Evolutionary conservation across 1,284 basidiomycete genomes (phyloP), one percentile per base, ranked within the genome.

Genomic region (Lentinus polychrous): DNA sequence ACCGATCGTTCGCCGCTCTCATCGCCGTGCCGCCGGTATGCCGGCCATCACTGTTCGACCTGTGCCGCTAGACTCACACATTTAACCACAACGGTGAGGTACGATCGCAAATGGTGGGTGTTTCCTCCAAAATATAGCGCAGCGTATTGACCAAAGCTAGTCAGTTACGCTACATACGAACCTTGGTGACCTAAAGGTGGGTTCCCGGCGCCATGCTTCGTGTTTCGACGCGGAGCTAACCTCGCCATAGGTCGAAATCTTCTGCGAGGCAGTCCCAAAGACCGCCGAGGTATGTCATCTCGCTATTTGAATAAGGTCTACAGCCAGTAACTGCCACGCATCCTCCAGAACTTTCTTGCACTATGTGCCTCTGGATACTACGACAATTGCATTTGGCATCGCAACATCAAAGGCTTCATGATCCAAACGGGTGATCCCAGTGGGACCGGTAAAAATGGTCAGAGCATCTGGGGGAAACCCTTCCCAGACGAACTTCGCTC

Each of bases 351-450:
- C 70, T 99, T 99, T 63, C 75, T 99, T 20, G 94, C 91, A 0
- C 76, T 97, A 14, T 94, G 90, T 61, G 95, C 94, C 8, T 87
- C 91, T 8, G 87, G 86, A 36, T 86, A 87, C 57, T 99, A 94
- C 67, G 79, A 96, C 65, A 75, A 77, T 51, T 90, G 84, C 59
- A 70, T 95, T 22, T 98, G 95, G 68, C 95, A 98, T 67, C 80
- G 91, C 34, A 96, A 91, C 64, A 95, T 96, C 71, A 91, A 84
- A 60, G 86, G 83, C n/a, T 98, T 97, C 71, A 97, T 97, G 90
- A 74, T 88, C 15, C 94, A 97, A 63, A 91, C 91, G 0, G 93
- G 91, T 38, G 91, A 94, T 65, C 91, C 92, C 8, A 76, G 79
- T 4, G 89, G 87, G 40, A 75, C 79, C 18, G 87, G 88, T 40